phyloP scores from a whole-genome alignment of 352 stramenopile genomes.

The Phytophthora capsici region DNA sequence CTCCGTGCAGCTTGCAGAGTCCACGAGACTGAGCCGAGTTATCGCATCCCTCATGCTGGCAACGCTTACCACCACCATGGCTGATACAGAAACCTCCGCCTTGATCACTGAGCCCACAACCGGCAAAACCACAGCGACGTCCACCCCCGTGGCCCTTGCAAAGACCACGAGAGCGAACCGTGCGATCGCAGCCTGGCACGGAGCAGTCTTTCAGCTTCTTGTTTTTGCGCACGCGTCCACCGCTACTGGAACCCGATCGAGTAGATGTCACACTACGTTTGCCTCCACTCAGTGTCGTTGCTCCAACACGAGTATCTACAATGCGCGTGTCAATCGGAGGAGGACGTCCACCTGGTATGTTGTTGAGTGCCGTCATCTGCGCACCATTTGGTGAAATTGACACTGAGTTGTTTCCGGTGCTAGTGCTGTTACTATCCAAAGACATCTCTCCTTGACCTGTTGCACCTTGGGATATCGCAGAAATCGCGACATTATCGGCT shows the following conservation, averaged over 20 bases:
- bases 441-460: constrained; percentile 28
- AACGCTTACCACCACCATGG: constrained; percentile 85
- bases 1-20: constrained; percentile 83
- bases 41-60: constrained; percentile 72
- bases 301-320: constrained; percentile 24
- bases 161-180: constrained; percentile 76
- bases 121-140: constrained; percentile 68
- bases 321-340: constrained; percentile 63
- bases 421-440: constrained; percentile 38
- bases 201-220: constrained; percentile 89
- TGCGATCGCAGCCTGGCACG: constrained; percentile 73
- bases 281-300: constrained; percentile 35
- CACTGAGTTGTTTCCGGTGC: constrained; percentile 25
- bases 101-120: constrained; percentile 80
- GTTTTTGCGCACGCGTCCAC: constrained; percentile 61
- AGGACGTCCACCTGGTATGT: constrained; percentile 30
- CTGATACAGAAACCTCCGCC: constrained; percentile 85
- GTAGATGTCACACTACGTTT: constrained; percentile 45
- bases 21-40: constrained; percentile 87
- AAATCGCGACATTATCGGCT: constrained; percentile 23
- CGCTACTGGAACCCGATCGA: constrained; percentile 51
- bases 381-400: constrained; percentile 36
- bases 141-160: constrained; percentile 85
- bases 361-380: constrained; percentile 32
- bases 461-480: constrained; percentile 32